A percentile compares a stretch with the other conserved stretches of the same genome.
Evolutionary conservation across 805 yeast genomes (phyloP).

Genomic region (Metschnikowia reukaufii): DNA sequence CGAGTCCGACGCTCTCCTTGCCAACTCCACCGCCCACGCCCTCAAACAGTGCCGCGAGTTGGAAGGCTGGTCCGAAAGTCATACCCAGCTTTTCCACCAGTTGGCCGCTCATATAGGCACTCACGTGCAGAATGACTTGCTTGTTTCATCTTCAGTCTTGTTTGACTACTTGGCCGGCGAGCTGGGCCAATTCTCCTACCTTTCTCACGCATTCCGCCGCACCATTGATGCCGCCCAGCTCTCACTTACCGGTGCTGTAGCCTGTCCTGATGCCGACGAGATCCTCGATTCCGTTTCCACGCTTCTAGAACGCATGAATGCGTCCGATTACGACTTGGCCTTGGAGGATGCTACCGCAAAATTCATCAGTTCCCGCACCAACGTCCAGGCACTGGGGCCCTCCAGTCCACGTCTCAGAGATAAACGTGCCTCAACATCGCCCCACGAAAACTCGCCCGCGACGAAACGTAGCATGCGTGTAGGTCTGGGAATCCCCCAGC

Average conservation of each 20-base stretch:
- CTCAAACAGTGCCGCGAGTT: slow-evolving; percentile 49
- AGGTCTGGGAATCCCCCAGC: too few species aligned
- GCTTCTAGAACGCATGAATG: slow-evolving; percentile 13
- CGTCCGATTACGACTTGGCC: slow-evolving; percentile 33
- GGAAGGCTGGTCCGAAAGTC: slow-evolving; percentile 55
- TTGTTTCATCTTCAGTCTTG: slow-evolving; percentile 54
- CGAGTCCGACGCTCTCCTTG: slow-evolving; percentile 53
- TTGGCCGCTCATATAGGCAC: slow-evolving; percentile 46
- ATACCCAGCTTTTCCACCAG: slow-evolving; percentile 42
- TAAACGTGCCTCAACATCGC: slow-evolving; percentile 28
- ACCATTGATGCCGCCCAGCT: slow-evolving; percentile 1
- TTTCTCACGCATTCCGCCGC: slow-evolving; percentile 7
- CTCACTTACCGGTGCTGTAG: neutral
- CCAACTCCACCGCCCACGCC: slow-evolving; percentile 46
- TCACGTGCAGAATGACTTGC: slow-evolving; percentile 51
- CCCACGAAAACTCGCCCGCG: slow-evolving; percentile 20
- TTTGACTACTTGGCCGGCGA: slow-evolving; percentile 48
- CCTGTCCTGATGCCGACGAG: neutral
- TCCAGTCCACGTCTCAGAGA: neutral
- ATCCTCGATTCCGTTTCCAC: slow-evolving; percentile 5
- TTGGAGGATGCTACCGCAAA: slow-evolving; percentile 30
- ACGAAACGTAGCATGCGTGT: slow-evolving; percentile 8
- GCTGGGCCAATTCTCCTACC: slow-evolving; percentile 19
- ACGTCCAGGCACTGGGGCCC: too few species aligned
- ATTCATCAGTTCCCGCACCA: slow-evolving; percentile 22